These are phyloP conservation scores for Pelargonium australe DNA, from an alignment of 441 rosid species.

Conservation along the genomic window DNA sequence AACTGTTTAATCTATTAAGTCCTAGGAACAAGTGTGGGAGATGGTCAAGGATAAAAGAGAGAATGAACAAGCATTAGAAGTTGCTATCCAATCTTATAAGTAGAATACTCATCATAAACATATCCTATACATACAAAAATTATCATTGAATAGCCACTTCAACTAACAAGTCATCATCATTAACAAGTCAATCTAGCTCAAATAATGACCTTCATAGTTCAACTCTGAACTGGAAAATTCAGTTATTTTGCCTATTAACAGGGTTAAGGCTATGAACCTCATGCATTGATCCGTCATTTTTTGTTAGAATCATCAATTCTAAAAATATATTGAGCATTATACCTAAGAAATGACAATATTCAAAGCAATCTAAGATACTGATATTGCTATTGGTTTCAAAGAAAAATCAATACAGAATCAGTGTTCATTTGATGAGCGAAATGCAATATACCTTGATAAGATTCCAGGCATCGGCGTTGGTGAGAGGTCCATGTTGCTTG, in stretches of 20 bases:
- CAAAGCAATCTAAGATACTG: not conserved
- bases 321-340: no score
- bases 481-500: slow-evolving; percentile 66
- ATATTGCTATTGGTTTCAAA: not conserved
- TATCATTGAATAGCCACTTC: no score
- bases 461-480: slow-evolving; percentile 70
- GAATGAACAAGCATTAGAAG: not conserved
- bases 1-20: not conserved
- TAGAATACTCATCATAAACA: not conserved
- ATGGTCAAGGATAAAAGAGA: not conserved
- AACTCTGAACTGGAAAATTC: not conserved
- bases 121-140: not conserved
- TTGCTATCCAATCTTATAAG: not conserved
- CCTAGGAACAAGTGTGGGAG: not conserved
- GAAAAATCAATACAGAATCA: not conserved
- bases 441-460: slow-evolving; percentile 45
- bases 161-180: not conserved
- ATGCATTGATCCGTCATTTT: no score
- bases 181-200: no score
- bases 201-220: not conserved
- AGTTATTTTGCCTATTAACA: no score
- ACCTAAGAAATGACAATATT: no score
- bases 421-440: not conserved
- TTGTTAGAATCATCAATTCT: no score
- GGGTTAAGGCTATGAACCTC: no score